Evolutionary conservation across 2,329 filamentous ascomycete species (phyloP), one percentile per base, ranked within the genome.

Genomic region (Xylaria sp.): DNA sequence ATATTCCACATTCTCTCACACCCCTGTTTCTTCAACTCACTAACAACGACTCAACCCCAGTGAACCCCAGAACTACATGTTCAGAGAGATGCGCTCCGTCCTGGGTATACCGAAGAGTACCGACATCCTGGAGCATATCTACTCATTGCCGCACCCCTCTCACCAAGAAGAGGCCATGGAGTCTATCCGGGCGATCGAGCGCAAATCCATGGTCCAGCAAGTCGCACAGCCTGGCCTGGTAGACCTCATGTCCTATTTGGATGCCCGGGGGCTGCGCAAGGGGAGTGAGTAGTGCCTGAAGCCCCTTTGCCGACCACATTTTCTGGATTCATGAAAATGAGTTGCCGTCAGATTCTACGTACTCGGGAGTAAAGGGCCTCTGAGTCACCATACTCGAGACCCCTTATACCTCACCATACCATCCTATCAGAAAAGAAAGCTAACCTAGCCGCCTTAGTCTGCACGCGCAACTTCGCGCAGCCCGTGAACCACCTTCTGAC

Each of bases 1-100:
- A 34, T 34, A 7, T 34, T 34, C 6, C 9, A 9, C 29, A 34
- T 13, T 11, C 29, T 7, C 29, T 26, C 20, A 29, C 21, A 43
- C 20, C 38, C 21, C 37, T 42, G 16, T 34, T 3, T 38, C 48
- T 38, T 40, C 39, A 51, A 20, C 46, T 51, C 20, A 55, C 51
- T 54, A 50, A 58, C 48, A 40, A 39, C 45, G 38, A 42, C 44
- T 41, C 18, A 29, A 38, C 26, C 1, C 40, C 59, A 96, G 92
- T 70, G 77, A 92, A 53, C 93, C 93, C 0, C 93, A 97, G 74
- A 94, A 89, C 64, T 91, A 96, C 81, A 99, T 97, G 93, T 97
- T 97, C 74, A 72, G 75, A 18, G 82, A 95, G 68, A 97, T 99
- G 93, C 88, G 87, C 60, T 69, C 76, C 13, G 87, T 85, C 7